Evolutionary conservation across 306 rosid genomes (phyloP).

Genomic region (Coriaria nepalensis): DNA sequence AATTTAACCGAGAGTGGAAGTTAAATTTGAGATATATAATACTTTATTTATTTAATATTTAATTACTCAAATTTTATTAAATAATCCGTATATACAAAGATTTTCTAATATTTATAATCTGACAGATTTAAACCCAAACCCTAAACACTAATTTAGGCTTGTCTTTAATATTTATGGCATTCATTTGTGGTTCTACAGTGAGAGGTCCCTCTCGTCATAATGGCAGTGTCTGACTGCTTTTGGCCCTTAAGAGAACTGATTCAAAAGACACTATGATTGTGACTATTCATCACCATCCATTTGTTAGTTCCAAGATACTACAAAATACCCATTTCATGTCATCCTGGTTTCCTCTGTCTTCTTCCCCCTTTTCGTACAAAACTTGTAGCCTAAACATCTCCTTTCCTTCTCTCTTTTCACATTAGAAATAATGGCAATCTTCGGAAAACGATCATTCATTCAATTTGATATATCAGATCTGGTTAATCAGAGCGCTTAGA

Average conservation of each 20-base stretch:
- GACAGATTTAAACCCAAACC: conserved; percentile 7
- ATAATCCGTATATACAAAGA: too few relatives aligned
- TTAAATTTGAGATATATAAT: too few relatives aligned
- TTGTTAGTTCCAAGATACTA: conserved; percentile 12
- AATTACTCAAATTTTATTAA: too few relatives aligned
- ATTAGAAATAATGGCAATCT: conserved; percentile 5
- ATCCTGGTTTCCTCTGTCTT: not conserved
- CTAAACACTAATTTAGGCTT: not conserved
- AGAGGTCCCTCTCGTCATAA: conserved; percentile 79
- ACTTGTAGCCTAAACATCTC: not conserved
- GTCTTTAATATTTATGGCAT: conserved; percentile 27
- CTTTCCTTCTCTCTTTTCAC: not conserved
- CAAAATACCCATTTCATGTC: not conserved
- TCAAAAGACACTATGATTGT: conserved; percentile 76
- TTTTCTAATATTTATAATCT: not conserved
- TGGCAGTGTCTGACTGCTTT: conserved; percentile 91
- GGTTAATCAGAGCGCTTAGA: too few relatives aligned
- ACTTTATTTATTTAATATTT: too few relatives aligned
- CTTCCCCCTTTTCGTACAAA: not conserved
- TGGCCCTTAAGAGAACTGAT: conserved; percentile 62
- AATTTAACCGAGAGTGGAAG: too few relatives aligned
- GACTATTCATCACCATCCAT: conserved; percentile 68
- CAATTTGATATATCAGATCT: too few relatives aligned
- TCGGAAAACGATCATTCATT: conserved; percentile 10
- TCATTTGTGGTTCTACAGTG: conserved; percentile 18